These are phyloP conservation scores for Zea luxurians DNA, from an alignment of 176 grass and related monocot species.

Conservation along the genomic window DNA sequence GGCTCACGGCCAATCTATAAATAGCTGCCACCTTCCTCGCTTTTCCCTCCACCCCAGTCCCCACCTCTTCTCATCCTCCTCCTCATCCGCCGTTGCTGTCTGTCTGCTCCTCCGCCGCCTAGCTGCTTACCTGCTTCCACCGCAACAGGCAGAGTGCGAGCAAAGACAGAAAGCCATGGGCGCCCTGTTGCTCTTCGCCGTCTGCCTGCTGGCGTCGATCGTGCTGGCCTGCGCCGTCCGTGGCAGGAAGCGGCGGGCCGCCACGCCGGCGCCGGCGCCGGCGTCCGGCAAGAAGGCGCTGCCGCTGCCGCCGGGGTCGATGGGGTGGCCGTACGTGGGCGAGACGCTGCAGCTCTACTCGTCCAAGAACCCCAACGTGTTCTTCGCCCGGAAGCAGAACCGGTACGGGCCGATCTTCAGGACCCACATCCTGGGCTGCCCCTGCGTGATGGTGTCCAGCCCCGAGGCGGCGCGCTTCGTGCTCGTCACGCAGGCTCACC, in stretches of 20 bases:
- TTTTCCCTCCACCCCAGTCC: conserved; percentile 32
- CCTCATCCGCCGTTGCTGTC: neutral
- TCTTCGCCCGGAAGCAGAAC: conserved; percentile 78
- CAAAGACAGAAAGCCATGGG: neutral
- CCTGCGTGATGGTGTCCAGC: conserved; percentile 96
- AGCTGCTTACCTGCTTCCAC: neutral
- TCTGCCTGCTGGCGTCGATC: conserved; percentile 42
- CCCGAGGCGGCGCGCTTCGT: conserved; percentile 95
- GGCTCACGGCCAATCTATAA: conserved; percentile 49
- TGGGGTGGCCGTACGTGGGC: conserved; percentile 93
- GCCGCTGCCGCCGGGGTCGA: conserved; percentile 73
- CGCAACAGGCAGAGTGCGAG: neutral
- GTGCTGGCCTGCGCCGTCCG: conserved; percentile 28
- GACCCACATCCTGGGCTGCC: conserved; percentile 92
- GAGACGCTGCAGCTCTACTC: conserved; percentile 96
- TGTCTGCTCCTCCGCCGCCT: neutral
- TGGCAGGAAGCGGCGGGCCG: neutral
- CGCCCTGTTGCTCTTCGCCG: conserved; percentile 40
- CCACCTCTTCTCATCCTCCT: neutral
- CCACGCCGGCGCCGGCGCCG: neutral
- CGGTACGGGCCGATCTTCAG: conserved; percentile 83
- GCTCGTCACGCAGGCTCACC: conserved; percentile 86
- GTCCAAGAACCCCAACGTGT: conserved; percentile 72
- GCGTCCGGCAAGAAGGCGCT: conserved; percentile 24
- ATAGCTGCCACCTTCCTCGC: conserved; percentile 42